Evolutionary conservation across 768 basidiomycete species (phyloP).

Genomic region (Mycena sanguinolenta): DNA sequence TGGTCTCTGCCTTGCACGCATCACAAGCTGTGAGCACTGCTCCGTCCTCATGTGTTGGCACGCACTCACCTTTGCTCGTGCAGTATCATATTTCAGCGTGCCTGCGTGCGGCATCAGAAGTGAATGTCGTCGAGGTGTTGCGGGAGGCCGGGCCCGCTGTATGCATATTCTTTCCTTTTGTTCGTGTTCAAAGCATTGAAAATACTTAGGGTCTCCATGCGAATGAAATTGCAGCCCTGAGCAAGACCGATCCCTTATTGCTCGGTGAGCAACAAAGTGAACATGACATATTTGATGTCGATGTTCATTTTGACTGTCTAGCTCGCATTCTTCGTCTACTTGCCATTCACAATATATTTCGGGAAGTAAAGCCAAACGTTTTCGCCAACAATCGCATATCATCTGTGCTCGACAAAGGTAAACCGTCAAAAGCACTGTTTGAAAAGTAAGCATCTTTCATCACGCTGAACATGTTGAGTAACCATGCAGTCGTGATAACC

Average conservation of each 20-base stretch:
- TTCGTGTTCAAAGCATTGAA: neutral
- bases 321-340: slow-evolving; percentile 44
- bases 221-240: slow-evolving; percentile 41
- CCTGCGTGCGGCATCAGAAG: slow-evolving; percentile 33
- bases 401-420: neutral
- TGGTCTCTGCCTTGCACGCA: slow-evolving; percentile 2
- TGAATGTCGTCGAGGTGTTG: slow-evolving; percentile 44
- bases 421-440: slow-evolving; percentile 2
- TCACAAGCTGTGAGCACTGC: slow-evolving; percentile 12
- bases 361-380: slow-evolving; percentile 15
- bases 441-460: neutral
- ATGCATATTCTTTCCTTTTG: neutral
- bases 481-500: slow-evolving; percentile 25
- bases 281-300: too few relatives aligned
- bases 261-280: slow-evolving; percentile 38
- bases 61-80: too few relatives aligned
- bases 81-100: slow-evolving; percentile 22
- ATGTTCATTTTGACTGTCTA: too few relatives aligned
- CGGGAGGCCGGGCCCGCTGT: slow-evolving; percentile 40
- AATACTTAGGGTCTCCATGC: slow-evolving; percentile 40
- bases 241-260: slow-evolving; percentile 36
- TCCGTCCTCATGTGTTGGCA: too few relatives aligned
- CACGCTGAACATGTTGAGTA: too few relatives aligned
- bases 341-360: slow-evolving; percentile 45
- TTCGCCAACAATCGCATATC: slow-evolving; percentile 21